These are phyloP conservation scores for Silene conica DNA, from an alignment of 148 eudicot species.

Conservation along the genomic window DNA sequence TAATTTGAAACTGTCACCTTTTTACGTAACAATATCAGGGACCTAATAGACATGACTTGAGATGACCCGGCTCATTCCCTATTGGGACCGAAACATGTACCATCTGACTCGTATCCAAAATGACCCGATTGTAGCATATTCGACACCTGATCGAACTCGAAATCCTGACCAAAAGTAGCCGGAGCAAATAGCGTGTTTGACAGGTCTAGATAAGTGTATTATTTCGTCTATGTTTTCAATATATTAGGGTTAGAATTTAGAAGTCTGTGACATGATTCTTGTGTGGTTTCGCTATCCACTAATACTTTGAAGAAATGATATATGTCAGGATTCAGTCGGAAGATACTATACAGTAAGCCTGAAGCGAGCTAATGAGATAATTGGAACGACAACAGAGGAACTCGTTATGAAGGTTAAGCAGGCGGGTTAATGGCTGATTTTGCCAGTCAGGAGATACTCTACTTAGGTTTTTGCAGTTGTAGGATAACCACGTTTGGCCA, in stretches of 20 bases:
- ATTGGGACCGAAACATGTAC: background rate
- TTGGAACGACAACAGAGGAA: conserved; percentile 82
- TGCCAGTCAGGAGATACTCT: background rate
- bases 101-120: background rate
- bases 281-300: background rate
- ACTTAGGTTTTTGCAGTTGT: background rate
- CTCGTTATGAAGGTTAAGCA: conserved; percentile 60
- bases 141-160: background rate
- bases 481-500: background rate
- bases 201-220: background rate
- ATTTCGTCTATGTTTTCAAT: background rate
- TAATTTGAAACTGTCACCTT: background rate
- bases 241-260: background rate
- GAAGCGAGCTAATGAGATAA: conserved; percentile 82
- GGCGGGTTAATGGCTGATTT: conserved; percentile 8
- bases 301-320: background rate
- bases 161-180: too few species aligned
- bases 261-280: background rate
- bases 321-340: conserved; percentile 66
- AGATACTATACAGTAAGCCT: conserved; percentile 58
- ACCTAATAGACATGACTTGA: background rate
- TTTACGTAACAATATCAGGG: background rate
- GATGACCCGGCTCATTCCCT: background rate
- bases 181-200: too few species aligned
- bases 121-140: background rate